These are phyloP conservation scores for Fusarium sp. DNA, from an alignment of 2,329 filamentous ascomycete genomes.

Conservation along the genomic window DNA sequence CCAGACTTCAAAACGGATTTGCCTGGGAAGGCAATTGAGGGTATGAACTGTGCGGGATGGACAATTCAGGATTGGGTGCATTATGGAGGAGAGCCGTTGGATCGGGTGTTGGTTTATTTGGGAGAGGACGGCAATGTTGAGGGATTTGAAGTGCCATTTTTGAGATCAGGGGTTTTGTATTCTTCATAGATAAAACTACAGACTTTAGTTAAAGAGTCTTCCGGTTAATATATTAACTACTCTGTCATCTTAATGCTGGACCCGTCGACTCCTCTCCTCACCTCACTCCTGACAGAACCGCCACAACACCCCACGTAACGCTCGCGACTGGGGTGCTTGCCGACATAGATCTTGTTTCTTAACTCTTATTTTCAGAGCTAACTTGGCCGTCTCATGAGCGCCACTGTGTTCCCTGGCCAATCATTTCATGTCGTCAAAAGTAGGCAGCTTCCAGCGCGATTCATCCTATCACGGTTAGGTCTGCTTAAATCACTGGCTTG, in stretches of 20 bases:
- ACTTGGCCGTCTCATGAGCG: neutral
- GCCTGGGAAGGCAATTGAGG: constrained; percentile 35
- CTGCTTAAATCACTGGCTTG: no score
- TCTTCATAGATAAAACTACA: neutral
- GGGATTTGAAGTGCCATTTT: constrained; percentile 48
- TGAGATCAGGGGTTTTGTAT: constrained; percentile 43
- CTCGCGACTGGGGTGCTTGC: neutral
- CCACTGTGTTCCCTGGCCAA: neutral
- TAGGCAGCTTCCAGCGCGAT: neutral
- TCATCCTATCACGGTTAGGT: neutral
- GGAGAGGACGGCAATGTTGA: constrained; percentile 38
- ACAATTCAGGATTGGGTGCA: constrained; percentile 48
- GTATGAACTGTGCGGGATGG: constrained; percentile 45
- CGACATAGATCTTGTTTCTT: neutral
- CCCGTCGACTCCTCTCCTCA: no score
- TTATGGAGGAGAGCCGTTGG: constrained; percentile 48
- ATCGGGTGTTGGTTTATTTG: constrained; percentile 43
- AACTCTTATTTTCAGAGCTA: neutral
- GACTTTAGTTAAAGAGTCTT: neutral
- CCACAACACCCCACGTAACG: neutral
- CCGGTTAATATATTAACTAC: no score
- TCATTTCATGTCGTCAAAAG: neutral
- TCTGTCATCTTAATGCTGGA: no score
- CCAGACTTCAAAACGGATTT: constrained; percentile 39
- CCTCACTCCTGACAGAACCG: no score